Percentiles rank a stretch among this genome's conserved stretches.
Conservation (phyloP, 192 early-diverging fungal genomes). For the Paraglomus occultum region DNA sequence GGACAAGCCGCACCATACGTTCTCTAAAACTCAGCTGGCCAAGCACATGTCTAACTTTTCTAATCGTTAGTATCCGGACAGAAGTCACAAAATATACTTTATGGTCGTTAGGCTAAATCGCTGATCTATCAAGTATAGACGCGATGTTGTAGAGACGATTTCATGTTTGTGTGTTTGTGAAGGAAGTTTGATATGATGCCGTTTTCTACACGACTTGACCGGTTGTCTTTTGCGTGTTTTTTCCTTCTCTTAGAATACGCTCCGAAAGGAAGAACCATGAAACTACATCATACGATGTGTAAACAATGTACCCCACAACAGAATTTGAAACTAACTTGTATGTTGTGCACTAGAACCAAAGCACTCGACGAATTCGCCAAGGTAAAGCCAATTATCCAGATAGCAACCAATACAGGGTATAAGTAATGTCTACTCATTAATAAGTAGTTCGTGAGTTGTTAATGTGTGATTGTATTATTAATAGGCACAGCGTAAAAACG, state of each 20-base stretch:
- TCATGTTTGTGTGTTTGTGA: background rate
- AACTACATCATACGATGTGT: conserved; percentile 39
- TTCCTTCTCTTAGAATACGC: conserved; percentile 32
- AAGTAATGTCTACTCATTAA: background rate
- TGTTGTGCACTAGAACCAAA: conserved; percentile 38
- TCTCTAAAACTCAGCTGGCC: conserved; percentile 41
- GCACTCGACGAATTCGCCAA: conserved; percentile 40
- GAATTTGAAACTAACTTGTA: conserved; percentile 36
- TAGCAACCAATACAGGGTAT: background rate
- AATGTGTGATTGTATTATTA: background rate
- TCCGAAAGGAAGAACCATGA: conserved; percentile 32
- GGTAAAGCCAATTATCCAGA: conserved; percentile 25
- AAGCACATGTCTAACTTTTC: conserved; percentile 35
- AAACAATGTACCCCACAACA: conserved; percentile 41
- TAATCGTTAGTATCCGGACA: conserved; percentile 31
- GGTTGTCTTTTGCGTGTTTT: background rate
- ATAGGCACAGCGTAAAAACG: conserved; percentile 44
- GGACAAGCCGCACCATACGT: conserved; percentile 36
- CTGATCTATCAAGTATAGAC: background rate
- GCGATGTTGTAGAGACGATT: background rate
- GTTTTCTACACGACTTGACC: background rate
- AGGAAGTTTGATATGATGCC: background rate
- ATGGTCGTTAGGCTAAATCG: too few species aligned
- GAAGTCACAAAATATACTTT: too few species aligned
- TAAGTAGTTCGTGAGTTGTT: background rate